Evolutionary conservation across 345 rosid genomes (phyloP).

Genomic region (Pseudoturritis turrita): DNA sequence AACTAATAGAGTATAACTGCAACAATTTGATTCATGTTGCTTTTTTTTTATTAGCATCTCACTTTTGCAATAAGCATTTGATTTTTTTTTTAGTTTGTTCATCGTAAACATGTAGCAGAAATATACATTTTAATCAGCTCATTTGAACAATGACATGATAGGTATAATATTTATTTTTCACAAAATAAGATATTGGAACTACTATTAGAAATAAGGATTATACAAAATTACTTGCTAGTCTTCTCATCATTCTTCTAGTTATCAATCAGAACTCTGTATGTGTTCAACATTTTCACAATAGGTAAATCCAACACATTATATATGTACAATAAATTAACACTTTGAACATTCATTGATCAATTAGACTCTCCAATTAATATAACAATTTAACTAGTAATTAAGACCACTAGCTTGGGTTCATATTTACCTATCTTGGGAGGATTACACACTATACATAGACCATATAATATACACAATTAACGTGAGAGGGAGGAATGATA

Average conservation of each 20-base stretch:
- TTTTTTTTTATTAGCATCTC: background rate
- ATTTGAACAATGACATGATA: background rate
- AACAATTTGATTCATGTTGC: background rate
- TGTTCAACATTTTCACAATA: background rate
- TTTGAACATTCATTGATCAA: background rate
- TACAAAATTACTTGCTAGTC: background rate
- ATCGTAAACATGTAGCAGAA: background rate
- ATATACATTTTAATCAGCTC: too few species aligned
- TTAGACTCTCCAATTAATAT: background rate
- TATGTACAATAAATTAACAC: background rate
- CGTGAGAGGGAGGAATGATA: conserved; percentile 38
- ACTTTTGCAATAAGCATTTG: background rate
- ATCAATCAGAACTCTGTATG: background rate
- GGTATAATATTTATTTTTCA: too few species aligned
- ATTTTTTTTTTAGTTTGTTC: background rate
- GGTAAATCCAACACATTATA: too few species aligned
- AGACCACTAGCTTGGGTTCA: background rate
- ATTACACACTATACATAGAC: background rate
- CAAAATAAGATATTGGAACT: too few species aligned
- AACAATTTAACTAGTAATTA: background rate
- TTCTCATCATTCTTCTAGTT: background rate
- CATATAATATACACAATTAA: background rate
- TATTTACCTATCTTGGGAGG: background rate
- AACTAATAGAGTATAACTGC: background rate
- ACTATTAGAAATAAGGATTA: background rate